A percentile compares a stretch with the other conserved stretches of the same genome.
phyloP scores from a whole-genome alignment of 768 basidiomycete species.

The Amanita rubescens region DNA sequence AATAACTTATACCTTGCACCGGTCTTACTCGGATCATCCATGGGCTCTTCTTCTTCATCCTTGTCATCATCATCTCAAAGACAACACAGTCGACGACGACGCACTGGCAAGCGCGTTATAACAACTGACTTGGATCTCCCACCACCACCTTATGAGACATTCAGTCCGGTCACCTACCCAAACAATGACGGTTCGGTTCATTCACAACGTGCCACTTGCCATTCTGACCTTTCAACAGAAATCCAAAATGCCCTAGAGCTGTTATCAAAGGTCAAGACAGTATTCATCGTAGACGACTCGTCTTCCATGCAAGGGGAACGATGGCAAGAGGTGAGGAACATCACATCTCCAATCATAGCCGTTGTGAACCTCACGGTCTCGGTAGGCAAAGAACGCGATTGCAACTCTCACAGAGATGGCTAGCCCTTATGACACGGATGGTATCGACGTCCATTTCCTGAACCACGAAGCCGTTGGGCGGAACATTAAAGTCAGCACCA shows the following conservation, averaged over 20 bases:
- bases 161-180: neutral
- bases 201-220: neutral
- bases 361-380: neutral
- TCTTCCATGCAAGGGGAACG: constrained; percentile 41
- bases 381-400: constrained; percentile 40
- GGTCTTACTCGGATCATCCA: too few relatives aligned
- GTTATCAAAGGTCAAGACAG: constrained; percentile 37
- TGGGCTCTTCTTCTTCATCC: constrained; percentile 1
- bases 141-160: neutral
- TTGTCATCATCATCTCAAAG: neutral
- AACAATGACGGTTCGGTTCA: neutral
- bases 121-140: too few relatives aligned
- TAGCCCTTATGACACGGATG: constrained; percentile 44
- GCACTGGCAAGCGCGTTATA: too few relatives aligned
- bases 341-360: too few relatives aligned
- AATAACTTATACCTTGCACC: neutral
- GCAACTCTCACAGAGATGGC: constrained; percentile 42
- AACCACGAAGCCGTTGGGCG: constrained; percentile 29
- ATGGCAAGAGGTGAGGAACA: constrained; percentile 42
- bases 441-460: constrained; percentile 58
- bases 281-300: constrained; percentile 57
- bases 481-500: constrained; percentile 30
- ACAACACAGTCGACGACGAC: too few relatives aligned
- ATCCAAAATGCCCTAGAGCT: neutral
- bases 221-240: neutral